Evolutionary conservation across 495 filamentous ascomycete genomes (phyloP), one percentile per base, ranked within the genome.

Genomic region (Trypethelium eluteriae): DNA sequence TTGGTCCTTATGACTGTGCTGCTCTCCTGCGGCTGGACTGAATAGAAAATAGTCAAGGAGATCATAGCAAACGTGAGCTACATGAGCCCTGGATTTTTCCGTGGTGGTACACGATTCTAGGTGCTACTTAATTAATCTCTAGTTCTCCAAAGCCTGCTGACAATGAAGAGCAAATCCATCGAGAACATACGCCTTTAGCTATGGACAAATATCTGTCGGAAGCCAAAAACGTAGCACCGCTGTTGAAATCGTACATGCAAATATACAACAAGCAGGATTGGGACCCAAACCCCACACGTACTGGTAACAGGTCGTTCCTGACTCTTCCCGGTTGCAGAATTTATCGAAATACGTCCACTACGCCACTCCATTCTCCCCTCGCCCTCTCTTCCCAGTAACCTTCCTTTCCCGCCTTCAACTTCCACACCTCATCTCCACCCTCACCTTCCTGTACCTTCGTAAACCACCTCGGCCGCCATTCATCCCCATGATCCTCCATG

Each of bases 311-410:
- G 25, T 25, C 25, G 25, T 44, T 44, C 41, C 41, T 0, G 41
- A 7, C 41, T 7, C 1, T 1, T 53, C 49, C 49, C 2, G 49
- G 36, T 6, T 0, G 0, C 5, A 36, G 7, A 14, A 34, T 2
- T 59, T 36, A 59, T 35, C 53, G 53, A 77, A 96, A 95, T 59
- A 98, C 84, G 70, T 87, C 82, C 67, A 85, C 79, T 57, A 93
- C 83, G 18, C 85, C 86, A 10, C 77, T 77, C 91, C 91, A 98
- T 34, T 78, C 79, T 2, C 88, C 87, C 70, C 76, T 83, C 0
- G 74, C 81, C 68, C 94, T 82, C 77, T 90, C 88, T 71, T 96
- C 94, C 94, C 93, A 98, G 78, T 98, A 98, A 38, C 88, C 87
- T 16, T 92, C 90, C 75, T 86, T 90, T 6, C 91, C 92, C 10